A percentile compares a stretch with the other conserved stretches of the same genome.
phyloP scores from a whole-genome alignment of 2,329 filamentous ascomycete species.

The Ceratocystis ficicola region DNA sequence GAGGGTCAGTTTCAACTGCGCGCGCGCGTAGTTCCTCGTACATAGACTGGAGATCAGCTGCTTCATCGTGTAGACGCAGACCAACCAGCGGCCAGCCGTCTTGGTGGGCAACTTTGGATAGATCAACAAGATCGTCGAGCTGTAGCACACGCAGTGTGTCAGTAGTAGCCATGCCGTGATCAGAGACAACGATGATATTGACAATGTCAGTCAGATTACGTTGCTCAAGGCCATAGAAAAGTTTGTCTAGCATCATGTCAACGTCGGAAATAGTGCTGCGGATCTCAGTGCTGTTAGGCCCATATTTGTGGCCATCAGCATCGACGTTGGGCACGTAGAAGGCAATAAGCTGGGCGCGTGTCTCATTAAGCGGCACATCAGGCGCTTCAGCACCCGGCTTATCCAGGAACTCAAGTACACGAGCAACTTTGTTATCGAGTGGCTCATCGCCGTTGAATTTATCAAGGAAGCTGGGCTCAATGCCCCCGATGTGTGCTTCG shows the following conservation, averaged over 20 bases:
- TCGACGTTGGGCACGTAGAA: slow-evolving; percentile 94
- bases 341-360: slow-evolving; percentile 79
- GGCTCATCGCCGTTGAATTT: slow-evolving; percentile 68
- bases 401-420: slow-evolving; percentile 75
- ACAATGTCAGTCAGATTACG: slow-evolving; percentile 82
- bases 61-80: slow-evolving; percentile 60
- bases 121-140: slow-evolving; percentile 77
- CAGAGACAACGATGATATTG: slow-evolving; percentile 90
- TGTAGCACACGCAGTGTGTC: slow-evolving; percentile 70
- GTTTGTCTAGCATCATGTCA: slow-evolving; percentile 65
- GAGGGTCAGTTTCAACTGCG: slow-evolving; percentile 39
- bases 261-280: slow-evolving; percentile 62
- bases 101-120: slow-evolving; percentile 62
- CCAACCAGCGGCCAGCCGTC: slow-evolving; percentile 94
- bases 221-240: slow-evolving; percentile 63
- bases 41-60: slow-evolving; percentile 48
- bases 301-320: slow-evolving; percentile 70
- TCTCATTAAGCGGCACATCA: slow-evolving; percentile 33
- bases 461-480: slow-evolving; percentile 70
- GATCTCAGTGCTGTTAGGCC: slow-evolving; percentile 91
- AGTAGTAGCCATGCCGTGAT: slow-evolving; percentile 97
- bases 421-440: slow-evolving; percentile 61
- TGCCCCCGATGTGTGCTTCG: slow-evolving; percentile 67
- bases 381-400: slow-evolving; percentile 58
- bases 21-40: slow-evolving; percentile 39